A percentile compares a stretch with the other conserved stretches of the same genome.
Evolutionary conservation across 768 basidiomycete genomes (phyloP).

Genomic region (Mycena pura): DNA sequence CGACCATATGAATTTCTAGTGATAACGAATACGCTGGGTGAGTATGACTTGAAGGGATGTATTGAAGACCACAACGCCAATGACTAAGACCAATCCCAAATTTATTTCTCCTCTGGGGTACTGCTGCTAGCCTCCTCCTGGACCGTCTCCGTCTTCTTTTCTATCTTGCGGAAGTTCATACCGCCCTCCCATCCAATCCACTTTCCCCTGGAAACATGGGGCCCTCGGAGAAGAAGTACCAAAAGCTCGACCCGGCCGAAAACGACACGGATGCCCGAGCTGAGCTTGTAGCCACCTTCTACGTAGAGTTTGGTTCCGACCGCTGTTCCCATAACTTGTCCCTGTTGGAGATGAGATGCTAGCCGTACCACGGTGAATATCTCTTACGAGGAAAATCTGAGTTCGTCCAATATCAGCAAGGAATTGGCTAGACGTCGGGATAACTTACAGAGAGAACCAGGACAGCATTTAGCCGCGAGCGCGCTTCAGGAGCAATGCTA

Average conservation of each 20-base stretch:
- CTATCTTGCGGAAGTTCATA: constrained; percentile 10
- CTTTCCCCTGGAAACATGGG: constrained; percentile 42
- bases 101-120: too few relatives aligned
- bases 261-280: constrained; percentile 52
- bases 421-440: too few relatives aligned
- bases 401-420: background rate
- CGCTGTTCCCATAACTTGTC: constrained; percentile 67
- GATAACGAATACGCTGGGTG: too few relatives aligned
- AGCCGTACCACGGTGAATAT: background rate
- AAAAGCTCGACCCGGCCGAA: constrained; percentile 49
- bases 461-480: constrained; percentile 63
- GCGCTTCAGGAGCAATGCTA: constrained; percentile 48
- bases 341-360: too few relatives aligned
- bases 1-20: too few relatives aligned
- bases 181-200: constrained; percentile 51
- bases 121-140: too few relatives aligned
- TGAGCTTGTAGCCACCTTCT: constrained; percentile 56
- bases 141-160: too few relatives aligned
- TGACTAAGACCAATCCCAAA: too few relatives aligned
- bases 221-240: constrained; percentile 57
- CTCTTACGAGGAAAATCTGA: constrained; percentile 30
- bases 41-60: too few relatives aligned
- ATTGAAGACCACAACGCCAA: too few relatives aligned
- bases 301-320: constrained; percentile 61
- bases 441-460: constrained; percentile 41